Percentiles rank a stretch among this genome's conserved stretches.
These are phyloP conservation scores for Suhomyces anneliseae DNA, from an alignment of 1,139 yeast species.

Conservation along the genomic window DNA sequence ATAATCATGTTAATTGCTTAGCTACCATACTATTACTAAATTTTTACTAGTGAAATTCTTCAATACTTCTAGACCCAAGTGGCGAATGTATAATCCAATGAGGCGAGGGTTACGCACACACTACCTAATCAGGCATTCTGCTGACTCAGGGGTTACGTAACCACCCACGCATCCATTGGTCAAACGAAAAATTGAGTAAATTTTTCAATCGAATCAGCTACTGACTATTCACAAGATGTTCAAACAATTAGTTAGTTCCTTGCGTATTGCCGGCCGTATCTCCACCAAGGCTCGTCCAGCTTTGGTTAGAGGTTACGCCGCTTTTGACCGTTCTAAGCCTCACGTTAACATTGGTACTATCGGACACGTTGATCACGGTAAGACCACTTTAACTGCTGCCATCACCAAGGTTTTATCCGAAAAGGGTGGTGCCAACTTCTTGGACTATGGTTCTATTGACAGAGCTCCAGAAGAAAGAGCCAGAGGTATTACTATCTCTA, in stretches of 20 bases:
- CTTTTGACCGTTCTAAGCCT: slow-evolving; percentile 89
- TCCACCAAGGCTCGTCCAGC: slow-evolving; percentile 25
- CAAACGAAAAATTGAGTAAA: slow-evolving; percentile 5
- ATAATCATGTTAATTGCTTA: no score
- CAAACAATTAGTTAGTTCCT: slow-evolving; percentile 19
- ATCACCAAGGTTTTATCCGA: slow-evolving; percentile 91
- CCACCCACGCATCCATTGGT: slow-evolving; percentile 3
- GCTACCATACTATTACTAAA: no score
- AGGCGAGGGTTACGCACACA: not conserved
- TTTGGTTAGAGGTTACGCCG: slow-evolving; percentile 54
- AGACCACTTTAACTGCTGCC: slow-evolving; percentile 97
- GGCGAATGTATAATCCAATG: no score
- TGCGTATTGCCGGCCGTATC: slow-evolving; percentile 21
- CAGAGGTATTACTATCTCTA: slow-evolving; percentile 97
- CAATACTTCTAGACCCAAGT: no score
- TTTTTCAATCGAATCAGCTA: slow-evolving; percentile 1
- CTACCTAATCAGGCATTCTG: not conserved
- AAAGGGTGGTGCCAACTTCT: slow-evolving; percentile 88
- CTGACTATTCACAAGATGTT: slow-evolving; percentile 16
- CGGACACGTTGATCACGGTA: slow-evolving; percentile 96
- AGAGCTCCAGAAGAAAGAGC: slow-evolving; percentile 99
- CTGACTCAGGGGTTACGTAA: not conserved
- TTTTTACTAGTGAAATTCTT: no score
- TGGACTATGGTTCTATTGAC: slow-evolving; percentile 92
- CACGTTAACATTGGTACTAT: slow-evolving; percentile 95